These are phyloP conservation scores for Brassica juncea DNA, from an alignment of 345 rosid species.

Conservation along the genomic window DNA sequence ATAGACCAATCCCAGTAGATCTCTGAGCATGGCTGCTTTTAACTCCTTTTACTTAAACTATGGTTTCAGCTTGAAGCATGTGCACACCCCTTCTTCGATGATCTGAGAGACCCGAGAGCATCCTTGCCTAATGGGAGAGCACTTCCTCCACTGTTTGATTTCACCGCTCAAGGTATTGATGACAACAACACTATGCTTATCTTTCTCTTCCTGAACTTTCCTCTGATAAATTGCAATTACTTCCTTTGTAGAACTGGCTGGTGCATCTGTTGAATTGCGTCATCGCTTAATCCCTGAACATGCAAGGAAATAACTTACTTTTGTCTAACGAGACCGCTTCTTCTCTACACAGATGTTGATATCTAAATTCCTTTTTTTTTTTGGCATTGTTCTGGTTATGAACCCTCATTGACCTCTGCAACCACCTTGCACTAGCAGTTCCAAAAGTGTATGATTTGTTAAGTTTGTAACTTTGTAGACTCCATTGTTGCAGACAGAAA, in stretches of 20 bases:
- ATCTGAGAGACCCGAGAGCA: conserved; percentile 68
- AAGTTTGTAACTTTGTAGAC: conserved; percentile 35
- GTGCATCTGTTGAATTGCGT: conserved; percentile 66
- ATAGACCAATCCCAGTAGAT: not conserved
- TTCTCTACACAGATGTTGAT: conserved; percentile 1
- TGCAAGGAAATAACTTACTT: conserved; percentile 16
- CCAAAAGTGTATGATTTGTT: conserved; percentile 23
- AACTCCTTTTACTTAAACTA: not conserved
- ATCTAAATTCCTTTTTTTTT: not conserved
- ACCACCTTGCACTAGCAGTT: conserved; percentile 31
- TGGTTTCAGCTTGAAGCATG: conserved; percentile 85
- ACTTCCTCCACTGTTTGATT: conserved; percentile 73
- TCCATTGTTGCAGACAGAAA: conserved; percentile 29
- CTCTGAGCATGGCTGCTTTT: not conserved
- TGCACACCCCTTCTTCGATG: conserved; percentile 89
- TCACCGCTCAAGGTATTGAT: conserved; percentile 75
- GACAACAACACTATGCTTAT: not conserved
- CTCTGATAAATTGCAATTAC: not conserved
- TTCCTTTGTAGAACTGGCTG: conserved; percentile 66
- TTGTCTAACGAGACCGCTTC: not conserved
- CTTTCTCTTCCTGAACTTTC: not conserved
- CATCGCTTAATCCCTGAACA: conserved; percentile 71
- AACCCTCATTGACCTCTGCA: conserved; percentile 27
- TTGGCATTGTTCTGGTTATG: conserved; percentile 36
- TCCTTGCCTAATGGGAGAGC: conserved; percentile 87